phyloP scores from a whole-genome alignment of 2,329 filamentous ascomycete species.

The Amphichorda felina region DNA sequence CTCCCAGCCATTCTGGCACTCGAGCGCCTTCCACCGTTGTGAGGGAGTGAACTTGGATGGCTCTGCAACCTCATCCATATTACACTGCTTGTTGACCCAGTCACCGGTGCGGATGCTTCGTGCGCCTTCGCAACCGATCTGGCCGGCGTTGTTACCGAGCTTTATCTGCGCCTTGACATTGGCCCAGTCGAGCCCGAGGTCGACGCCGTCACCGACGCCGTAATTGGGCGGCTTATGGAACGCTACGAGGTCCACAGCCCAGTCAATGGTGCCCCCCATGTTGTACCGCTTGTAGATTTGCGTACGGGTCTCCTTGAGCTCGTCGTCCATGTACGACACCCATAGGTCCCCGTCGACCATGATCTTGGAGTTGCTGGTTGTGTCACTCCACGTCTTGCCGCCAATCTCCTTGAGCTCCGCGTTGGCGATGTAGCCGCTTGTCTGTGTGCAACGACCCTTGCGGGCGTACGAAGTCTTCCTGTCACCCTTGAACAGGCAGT shows the following conservation, averaged over 20 bases:
- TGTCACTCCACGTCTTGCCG: constrained; percentile 2
- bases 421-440: constrained; percentile 16
- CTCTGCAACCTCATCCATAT: too few species aligned
- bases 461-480: constrained; percentile 6
- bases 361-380: constrained; percentile 2
- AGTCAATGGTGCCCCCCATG: constrained; percentile 9
- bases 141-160: too few species aligned
- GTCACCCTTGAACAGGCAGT: constrained; percentile 17
- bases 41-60: too few species aligned
- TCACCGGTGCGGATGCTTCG: too few species aligned
- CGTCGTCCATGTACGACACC: constrained; percentile 8
- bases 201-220: too few species aligned
- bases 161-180: too few species aligned
- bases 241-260: constrained; percentile 8
- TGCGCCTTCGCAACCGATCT: too few species aligned
- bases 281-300: constrained; percentile 2
- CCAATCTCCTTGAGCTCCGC: constrained; percentile 17
- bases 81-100: too few species aligned
- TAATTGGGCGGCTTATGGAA: too few species aligned
- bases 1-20: too few species aligned
- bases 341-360: constrained; percentile 8
- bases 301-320: constrained; percentile 4
- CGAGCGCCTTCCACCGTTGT: too few species aligned
- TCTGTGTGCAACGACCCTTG: constrained; percentile 14
- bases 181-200: too few species aligned